These are phyloP conservation scores for Auricularia sp. DNA, from an alignment of 768 basidiomycete genomes.

Conservation along the genomic window DNA sequence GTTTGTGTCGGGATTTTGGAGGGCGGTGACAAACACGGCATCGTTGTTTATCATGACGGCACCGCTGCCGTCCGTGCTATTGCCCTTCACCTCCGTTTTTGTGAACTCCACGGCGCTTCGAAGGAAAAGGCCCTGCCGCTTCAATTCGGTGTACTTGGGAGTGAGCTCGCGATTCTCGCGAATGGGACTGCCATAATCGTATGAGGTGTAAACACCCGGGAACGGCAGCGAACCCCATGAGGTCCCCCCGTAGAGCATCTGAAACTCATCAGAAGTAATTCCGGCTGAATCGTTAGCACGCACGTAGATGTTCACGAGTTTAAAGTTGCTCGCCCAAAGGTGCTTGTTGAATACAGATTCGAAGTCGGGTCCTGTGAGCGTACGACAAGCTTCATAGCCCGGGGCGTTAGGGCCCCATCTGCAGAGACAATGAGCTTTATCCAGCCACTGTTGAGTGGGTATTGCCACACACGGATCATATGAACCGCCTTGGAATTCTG, in stretches of 20 bases:
- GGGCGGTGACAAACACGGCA: conserved; percentile 47
- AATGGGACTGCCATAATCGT: conserved; percentile 58
- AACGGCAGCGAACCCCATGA: conserved; percentile 78
- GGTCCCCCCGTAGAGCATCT: conserved; percentile 47
- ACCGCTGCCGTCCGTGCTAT: conserved; percentile 38
- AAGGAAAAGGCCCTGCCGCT: conserved; percentile 67
- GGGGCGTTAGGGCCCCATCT: conserved; percentile 26
- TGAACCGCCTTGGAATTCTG: conserved; percentile 68
- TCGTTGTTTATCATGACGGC: conserved; percentile 32
- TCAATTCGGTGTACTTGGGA: conserved; percentile 66
- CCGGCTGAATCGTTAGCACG: neutral
- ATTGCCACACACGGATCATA: conserved; percentile 76
- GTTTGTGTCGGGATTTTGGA: conserved; percentile 58
- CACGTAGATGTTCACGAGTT: conserved; percentile 81
- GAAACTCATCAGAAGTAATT: neutral
- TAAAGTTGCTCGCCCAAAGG: conserved; percentile 73
- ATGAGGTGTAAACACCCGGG: conserved; percentile 37
- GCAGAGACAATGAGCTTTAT: neutral
- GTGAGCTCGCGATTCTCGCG: conserved; percentile 55
- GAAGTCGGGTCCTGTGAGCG: conserved; percentile 43
- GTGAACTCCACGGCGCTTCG: conserved; percentile 70
- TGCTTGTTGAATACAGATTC: conserved; percentile 71
- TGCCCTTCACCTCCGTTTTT: conserved; percentile 67
- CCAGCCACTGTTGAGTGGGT: conserved; percentile 30
- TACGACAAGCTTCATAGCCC: neutral